Base-by-base conservation (phyloP, 805 yeast genomes). In the Yarrowia bubula region DNA sequence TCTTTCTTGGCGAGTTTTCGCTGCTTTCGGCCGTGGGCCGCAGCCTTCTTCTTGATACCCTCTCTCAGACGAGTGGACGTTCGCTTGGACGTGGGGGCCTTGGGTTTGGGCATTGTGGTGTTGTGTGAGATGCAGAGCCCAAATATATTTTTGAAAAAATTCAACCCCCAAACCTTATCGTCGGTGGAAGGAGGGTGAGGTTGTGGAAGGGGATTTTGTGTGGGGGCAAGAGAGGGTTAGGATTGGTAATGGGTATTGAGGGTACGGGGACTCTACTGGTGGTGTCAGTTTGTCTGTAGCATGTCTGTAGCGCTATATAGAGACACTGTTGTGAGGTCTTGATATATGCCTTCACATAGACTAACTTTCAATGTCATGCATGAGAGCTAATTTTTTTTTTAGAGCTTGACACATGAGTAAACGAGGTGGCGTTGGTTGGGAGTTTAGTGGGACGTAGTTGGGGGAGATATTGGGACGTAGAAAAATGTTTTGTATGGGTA, bases 1-100 rank as follows among this genome's bases (percentile, higher is more conserved):
- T 93, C 98, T 74, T 85, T 92, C 82, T 95, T 95, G 17, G 96
- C 83, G 31, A 75, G 69, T 78, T 95, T 95, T 71, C 82, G 84
- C 75, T 89, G 88, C 75, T 95, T 95, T 77, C 96, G 86, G 69
- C 88, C 83, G 71, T 92, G 93, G 8, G 98, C 97, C 46, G 93
- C 84, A 2, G 96, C 92, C 78, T 95, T 95, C 84, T 92, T 95
- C 80, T 90, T 89, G 75, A 95, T 92, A 69, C 99, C 99, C 76
- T 92, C 97, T 74, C 92, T 86, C 90, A 92, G 85, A 76, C 96
- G 91, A 72, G 98, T 93, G 74, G 95, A 84, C 62, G 86, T 82
- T 79, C 98, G 86, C 78, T 93, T 95, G 67, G 96, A 89, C n/a
- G 65, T 61, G 38, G 65, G 65, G 44, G 55, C 65, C 64, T 58